Base-by-base conservation (phyloP, 164 flowering plant genomes). In the Kalanchoe fedtschenkoi region DNA sequence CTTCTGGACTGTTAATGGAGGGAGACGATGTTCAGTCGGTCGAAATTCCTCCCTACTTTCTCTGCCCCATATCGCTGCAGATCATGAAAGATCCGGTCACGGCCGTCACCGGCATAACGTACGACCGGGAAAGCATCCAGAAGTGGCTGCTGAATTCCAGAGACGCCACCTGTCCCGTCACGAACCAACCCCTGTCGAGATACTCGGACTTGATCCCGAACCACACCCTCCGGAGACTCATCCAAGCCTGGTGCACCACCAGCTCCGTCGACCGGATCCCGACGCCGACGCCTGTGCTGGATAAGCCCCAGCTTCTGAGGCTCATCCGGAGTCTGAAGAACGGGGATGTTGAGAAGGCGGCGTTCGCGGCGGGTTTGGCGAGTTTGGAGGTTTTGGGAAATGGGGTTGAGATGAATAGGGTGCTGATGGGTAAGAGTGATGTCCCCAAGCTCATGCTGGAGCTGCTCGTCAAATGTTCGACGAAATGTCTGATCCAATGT, bases 41-140 rank as follows among this genome's bases (percentile, higher is more conserved):
- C 29, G 85, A 81, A 13, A 54, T 77, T 5, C 86, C 89, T 6
- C 55, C 68, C 6, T 78, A 68, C 66, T 81, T 78, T 71, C 15
- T 81, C 19, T 84, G 89, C 42, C 89, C 89, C 1, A 82, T 84
- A 32, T 80, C 89, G 0, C 75, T 84, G 0, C 81, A 84, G 51
- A 78, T 82, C 64, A 82, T 84, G 83, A 77, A 68, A 57, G 89
- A 84, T 15, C 89, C 89, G 1, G 89, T 84, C 3, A 84, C 85
- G 5, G 62, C 69, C 22, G 7, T 70, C 0, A 74, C 87, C 19
- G 89, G 89, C 10, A 84, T 84, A 11, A 82, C 87, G 4, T 84
- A 82, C 65, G 89, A 84, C 17, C 69, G 86, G 0, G 76, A 70
- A 33, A 78, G 78, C 80, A 82, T 84, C 22, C 82, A 82, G 62